Evolutionary conservation across 345 rosid species (phyloP).

Genomic region (Salix brachista): DNA sequence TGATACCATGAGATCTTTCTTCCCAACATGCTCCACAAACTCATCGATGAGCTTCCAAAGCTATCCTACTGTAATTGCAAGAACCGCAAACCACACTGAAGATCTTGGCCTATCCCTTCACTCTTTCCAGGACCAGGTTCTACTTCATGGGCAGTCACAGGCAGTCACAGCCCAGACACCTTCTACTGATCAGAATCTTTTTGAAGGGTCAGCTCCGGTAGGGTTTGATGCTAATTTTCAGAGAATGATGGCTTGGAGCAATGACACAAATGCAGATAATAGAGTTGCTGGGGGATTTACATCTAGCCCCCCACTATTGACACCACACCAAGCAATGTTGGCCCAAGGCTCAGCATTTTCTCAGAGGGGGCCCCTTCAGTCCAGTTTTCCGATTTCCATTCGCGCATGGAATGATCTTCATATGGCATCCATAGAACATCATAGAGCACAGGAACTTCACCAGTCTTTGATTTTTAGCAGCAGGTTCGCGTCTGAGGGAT

Average conservation of each 20-base stretch:
- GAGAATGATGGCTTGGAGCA: slow-evolving; percentile 47
- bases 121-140: slow-evolving; percentile 36
- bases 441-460: slow-evolving; percentile 43
- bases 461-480: slow-evolving; percentile 42
- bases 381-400: slow-evolving; percentile 56
- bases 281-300: slow-evolving; percentile 37
- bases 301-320: slow-evolving; percentile 32
- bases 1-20: slow-evolving; percentile 62
- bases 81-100: slow-evolving; percentile 37
- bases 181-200: slow-evolving; percentile 25
- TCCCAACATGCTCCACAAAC: slow-evolving; percentile 51
- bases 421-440: slow-evolving; percentile 35
- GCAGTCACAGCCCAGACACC: slow-evolving; percentile 29
- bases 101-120: slow-evolving; percentile 71
- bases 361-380: slow-evolving; percentile 86
- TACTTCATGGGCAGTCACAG: slow-evolving; percentile 30
- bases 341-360: slow-evolving; percentile 38
- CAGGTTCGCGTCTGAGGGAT: slow-evolving; percentile 49
- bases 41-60: slow-evolving; percentile 49
- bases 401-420: slow-evolving; percentile 55
- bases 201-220: slow-evolving; percentile 26
- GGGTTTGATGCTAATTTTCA: slow-evolving; percentile 41
- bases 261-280: slow-evolving; percentile 32
- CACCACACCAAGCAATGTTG: slow-evolving; percentile 37
- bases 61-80: slow-evolving; percentile 55